Evolutionary conservation across 352 stramenopile species (phyloP), one percentile per base, ranked within the genome.

Genomic region (Globisporangium spiculum): DNA sequence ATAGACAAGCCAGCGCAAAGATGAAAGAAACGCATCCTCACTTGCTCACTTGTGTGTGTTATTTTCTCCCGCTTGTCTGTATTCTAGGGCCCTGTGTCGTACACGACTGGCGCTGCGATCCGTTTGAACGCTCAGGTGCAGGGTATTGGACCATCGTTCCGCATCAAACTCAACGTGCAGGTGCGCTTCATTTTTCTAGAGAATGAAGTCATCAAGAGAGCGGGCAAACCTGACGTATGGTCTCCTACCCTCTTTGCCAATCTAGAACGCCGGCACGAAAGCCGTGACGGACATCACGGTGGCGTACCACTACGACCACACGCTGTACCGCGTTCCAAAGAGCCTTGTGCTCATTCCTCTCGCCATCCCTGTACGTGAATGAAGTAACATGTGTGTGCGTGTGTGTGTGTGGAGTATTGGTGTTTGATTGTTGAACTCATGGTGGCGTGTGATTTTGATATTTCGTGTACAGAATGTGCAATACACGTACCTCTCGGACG

Each of bases 121-220:
- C 84, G 87, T n/a, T 63, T 94, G 27, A 94, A 93, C 36, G 88
- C 86, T 2, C 86, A 93, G 50, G 85, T 96, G 3, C 86, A 93
- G 64, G 88, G 88, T 59, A 84, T 96, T 22, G 88, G 87, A 1
- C 88, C 88, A 18, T 78, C 74, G 20, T 96, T 96, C 53, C 84
- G 87, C 48, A 92, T 96, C 74, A 91, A 92, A 41, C 75, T 96
- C 22, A 89, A 90, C 56, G 64, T 96, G 1, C 85, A 91, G 74
- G 83, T 91, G 34, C 14, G 24, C 44, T 50, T 30, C 27, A 20
- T n/a, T 36, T 34, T 61, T 34, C 48, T 60, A n/a, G 22, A 56
- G 24, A 14, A 1, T 22, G 3, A 60, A n/a, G 54, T 1, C 27
- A 36, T 8, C 14, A 58, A 34, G 14, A 36, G 16, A 60, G 6